Conservation (phyloP, 2,329 filamentous ascomycete species). For the Diaporthe citrichinensis region DNA sequence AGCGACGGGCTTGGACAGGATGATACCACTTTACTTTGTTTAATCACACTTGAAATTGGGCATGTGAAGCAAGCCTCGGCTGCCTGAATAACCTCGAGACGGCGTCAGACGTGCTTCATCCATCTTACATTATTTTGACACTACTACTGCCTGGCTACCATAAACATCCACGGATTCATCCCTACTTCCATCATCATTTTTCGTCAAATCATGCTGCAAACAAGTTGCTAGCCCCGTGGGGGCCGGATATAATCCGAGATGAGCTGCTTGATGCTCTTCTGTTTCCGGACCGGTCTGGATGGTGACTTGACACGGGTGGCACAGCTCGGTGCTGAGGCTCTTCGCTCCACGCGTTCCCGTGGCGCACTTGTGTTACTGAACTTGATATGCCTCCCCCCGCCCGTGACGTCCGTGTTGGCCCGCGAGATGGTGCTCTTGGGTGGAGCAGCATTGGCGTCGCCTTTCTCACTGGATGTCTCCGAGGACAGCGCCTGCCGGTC, state of each 20-base stretch:
- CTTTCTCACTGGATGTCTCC: not conserved
- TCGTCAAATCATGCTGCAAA: not conserved
- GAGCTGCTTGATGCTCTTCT: constrained; percentile 37
- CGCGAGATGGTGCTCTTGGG: constrained; percentile 11
- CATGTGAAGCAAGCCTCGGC: not conserved
- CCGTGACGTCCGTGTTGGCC: constrained; percentile 15
- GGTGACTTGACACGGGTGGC: constrained; percentile 35
- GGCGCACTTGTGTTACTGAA: constrained; percentile 31
- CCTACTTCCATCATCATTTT: not conserved
- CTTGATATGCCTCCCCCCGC: constrained; percentile 31
- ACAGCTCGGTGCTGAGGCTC: constrained; percentile 34
- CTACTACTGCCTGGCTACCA: not conserved
- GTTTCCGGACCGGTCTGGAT: constrained; percentile 30
- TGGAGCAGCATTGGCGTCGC: not conserved
- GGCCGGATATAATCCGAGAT: constrained; percentile 37
- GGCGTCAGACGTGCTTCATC: not conserved
- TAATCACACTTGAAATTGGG: not conserved
- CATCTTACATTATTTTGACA: not conserved
- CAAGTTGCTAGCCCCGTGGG: not conserved
- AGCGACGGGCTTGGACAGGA: constrained; percentile 19
- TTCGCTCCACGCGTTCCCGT: constrained; percentile 6
- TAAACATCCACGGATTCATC: not conserved
- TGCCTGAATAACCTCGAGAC: not conserved
- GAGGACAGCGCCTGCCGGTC: constrained; percentile 15
- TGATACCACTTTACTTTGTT: constrained; percentile 1